Base-by-base conservation (phyloP, 2,329 filamentous ascomycete genomes). In the Venturia effusa region DNA sequence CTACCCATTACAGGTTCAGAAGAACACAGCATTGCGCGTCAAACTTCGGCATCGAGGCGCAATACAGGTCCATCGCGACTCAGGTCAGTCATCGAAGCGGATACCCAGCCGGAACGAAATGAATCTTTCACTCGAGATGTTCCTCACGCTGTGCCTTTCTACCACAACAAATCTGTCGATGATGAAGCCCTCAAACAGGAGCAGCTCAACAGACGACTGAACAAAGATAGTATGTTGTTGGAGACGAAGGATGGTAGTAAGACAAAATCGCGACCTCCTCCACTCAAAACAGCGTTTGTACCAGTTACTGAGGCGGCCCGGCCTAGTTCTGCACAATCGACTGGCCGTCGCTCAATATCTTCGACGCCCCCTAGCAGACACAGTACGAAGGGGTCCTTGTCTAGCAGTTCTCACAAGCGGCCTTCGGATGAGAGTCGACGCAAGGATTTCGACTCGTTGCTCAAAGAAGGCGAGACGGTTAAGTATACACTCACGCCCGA, bases 401-500 rank as follows among this genome's bases (percentile, higher is more conserved):
- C 68, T 3, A 75, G 73, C 3, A 75, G 73, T 64, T 63, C 71
- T 27, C 68, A 70, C 27, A 68, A 67, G 17, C 71, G 73, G 51
- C 70, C 74, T 70, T 75, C 74, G 13, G 72, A 75, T 60, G 74
- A 76, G 65, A 74, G 74, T 64, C 70, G 73, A 17, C 68, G 71
- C 62, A 73, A 74, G 15, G 77, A 81, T 66, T 81, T 81, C 67
- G 79, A 81, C 63, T 74, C 75, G 48, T 73, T 80, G 48, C 74
- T 81, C 51, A 75, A 78, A 68, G 72, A 76, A 22, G 73, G 76
- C 55, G 79, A 80, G 34, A 80, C 78, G 5, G 76, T 80, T 27
- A 80, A 81, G 68, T 80, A 78, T 69, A 80, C 79, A 7, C 70
- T 81, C 62, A 80, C 79, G 15, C 79, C 79, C 27, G 74, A 79